These are phyloP conservation scores for Sutorius australiensis DNA, from an alignment of 768 basidiomycete genomes.

Conservation along the genomic window DNA sequence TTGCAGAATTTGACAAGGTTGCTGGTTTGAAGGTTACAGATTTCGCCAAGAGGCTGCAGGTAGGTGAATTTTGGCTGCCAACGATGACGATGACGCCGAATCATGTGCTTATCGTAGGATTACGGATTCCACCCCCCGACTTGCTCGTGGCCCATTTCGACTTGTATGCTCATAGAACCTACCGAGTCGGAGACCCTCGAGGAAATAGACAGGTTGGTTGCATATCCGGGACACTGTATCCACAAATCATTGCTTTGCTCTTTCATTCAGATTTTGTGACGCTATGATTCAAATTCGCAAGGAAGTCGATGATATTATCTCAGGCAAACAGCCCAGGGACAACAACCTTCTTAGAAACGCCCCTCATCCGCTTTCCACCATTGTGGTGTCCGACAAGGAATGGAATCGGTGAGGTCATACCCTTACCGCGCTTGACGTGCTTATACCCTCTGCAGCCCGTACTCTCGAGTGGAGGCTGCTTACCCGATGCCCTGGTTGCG, in stretches of 20 bases:
- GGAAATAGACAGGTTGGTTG: constrained; percentile 75
- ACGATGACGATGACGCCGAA: background rate
- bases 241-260: background rate
- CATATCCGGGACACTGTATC: background rate
- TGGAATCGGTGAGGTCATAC: constrained; percentile 72
- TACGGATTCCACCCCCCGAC: constrained; percentile 97
- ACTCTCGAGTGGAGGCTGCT: constrained; percentile 85
- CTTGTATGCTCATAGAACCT: constrained; percentile 97
- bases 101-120: constrained; percentile 44
- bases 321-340: constrained; percentile 84
- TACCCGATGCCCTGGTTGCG: constrained; percentile 81
- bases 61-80: constrained; percentile 23
- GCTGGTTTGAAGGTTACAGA: constrained; percentile 92
- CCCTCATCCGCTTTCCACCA: constrained; percentile 80
- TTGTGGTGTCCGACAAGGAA: constrained; percentile 66
- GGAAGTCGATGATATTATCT: constrained; percentile 84
- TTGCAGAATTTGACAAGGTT: constrained; percentile 89
- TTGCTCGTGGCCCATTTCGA: constrained; percentile 96
- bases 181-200: constrained; percentile 94
- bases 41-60: constrained; percentile 94
- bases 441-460: constrained; percentile 55
- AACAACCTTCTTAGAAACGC: constrained; percentile 94
- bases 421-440: background rate
- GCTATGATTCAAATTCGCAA: constrained; percentile 96
- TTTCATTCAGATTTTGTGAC: constrained; percentile 76